Evolutionary conservation across 345 rosid species (phyloP).

Genomic region (Lepidium didymum): DNA sequence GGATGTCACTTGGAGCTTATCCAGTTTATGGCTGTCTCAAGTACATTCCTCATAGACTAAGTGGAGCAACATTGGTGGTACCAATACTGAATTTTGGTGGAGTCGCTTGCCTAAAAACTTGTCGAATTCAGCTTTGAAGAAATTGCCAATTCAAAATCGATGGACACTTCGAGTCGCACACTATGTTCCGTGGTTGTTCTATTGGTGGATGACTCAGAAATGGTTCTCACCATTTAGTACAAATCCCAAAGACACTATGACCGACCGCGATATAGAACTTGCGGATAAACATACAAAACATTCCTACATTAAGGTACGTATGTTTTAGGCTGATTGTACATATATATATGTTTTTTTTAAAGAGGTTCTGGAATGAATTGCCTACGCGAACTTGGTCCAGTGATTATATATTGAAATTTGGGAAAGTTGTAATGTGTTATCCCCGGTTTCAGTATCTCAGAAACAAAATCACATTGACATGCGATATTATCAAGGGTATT

Average conservation of each 20-base stretch:
- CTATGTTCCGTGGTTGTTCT: slow-evolving; percentile 58
- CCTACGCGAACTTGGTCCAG: no score
- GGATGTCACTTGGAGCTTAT: slow-evolving; percentile 76
- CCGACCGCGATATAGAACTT: slow-evolving; percentile 40
- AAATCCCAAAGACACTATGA: slow-evolving; percentile 33
- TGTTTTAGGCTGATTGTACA: no score
- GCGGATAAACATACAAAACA: slow-evolving; percentile 33
- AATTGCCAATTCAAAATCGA: slow-evolving; percentile 29
- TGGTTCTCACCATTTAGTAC: slow-evolving; percentile 52
- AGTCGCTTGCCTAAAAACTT: slow-evolving; percentile 47
- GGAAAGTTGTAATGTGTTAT: no score
- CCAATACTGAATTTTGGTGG: slow-evolving; percentile 88
- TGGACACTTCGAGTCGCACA: slow-evolving; percentile 56
- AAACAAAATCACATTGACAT: no score
- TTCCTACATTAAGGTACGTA: slow-evolving; percentile 35
- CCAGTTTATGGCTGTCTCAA: slow-evolving; percentile 61
- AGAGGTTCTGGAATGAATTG: no score
- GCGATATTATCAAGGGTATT: no score
- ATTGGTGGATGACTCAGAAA: slow-evolving; percentile 94
- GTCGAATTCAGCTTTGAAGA: slow-evolving; percentile 29
- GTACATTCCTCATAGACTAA: slow-evolving; percentile 64
- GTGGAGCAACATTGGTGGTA: slow-evolving; percentile 66
- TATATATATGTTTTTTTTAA: no score
- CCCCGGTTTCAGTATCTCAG: no score
- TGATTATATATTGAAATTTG: no score